Evolutionary conservation across 2,329 filamentous ascomycete genomes (phyloP).

Genomic region (Xylaria sp.): DNA sequence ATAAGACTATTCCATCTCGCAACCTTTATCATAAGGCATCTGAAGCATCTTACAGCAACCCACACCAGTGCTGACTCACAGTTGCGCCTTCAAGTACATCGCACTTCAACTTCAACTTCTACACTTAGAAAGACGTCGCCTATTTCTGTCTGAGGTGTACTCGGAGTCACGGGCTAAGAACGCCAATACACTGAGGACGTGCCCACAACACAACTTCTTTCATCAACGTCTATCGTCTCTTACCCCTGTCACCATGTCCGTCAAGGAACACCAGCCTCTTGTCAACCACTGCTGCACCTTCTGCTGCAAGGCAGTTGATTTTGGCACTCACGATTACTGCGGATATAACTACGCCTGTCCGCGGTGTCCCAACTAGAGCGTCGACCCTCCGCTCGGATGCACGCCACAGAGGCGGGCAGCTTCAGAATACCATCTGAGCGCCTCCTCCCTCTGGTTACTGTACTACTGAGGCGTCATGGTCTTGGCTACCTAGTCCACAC

Average conservation of each 20-base stretch:
- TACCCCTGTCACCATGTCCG: constrained; percentile 42
- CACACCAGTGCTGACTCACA: background rate
- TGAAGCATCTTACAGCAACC: background rate
- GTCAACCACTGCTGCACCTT: constrained; percentile 55
- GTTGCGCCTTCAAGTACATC: background rate
- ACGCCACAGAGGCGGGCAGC: constrained; percentile 29
- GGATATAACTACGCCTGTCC: constrained; percentile 46
- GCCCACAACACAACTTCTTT: background rate
- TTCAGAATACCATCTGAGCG: constrained; percentile 29
- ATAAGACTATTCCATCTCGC: background rate
- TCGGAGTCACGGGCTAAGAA: background rate
- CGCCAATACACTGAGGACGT: background rate
- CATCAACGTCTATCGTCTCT: constrained; percentile 13
- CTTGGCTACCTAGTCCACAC: constrained; percentile 1
- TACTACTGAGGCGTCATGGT: constrained; percentile 17
- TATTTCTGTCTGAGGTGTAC: background rate
- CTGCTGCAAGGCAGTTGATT: constrained; percentile 55
- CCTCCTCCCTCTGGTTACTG: constrained; percentile 22
- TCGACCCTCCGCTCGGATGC: constrained; percentile 30
- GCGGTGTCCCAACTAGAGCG: constrained; percentile 43
- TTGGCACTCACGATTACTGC: constrained; percentile 55
- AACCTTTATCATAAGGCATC: background rate
- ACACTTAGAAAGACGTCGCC: background rate
- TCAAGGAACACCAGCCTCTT: constrained; percentile 47
- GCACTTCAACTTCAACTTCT: background rate